A percentile compares a stretch with the other conserved stretches of the same genome.
Conservation (phyloP, 2,329 filamentous ascomycete genomes). For the Botrytis squamosa region DNA sequence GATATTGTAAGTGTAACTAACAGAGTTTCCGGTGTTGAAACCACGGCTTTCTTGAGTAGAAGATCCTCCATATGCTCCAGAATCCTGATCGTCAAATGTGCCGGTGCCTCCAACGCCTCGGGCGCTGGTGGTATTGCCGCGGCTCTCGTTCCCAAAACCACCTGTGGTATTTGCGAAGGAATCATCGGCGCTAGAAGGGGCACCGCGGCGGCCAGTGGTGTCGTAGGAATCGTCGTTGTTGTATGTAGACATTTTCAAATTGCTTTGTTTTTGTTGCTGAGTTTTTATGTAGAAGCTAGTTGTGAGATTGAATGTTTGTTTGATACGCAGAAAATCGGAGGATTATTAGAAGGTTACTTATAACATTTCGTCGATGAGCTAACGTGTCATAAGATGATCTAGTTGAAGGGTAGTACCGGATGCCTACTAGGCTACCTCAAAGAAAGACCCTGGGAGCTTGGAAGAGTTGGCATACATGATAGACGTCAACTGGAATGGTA, state of each 20-base stretch:
- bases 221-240: constrained; percentile 29
- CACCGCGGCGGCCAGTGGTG: constrained; percentile 16
- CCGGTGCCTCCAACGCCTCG: constrained; percentile 14
- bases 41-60: constrained; percentile 21
- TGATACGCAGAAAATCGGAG: neutral
- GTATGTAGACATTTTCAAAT: constrained; percentile 39
- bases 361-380: constrained; percentile 1
- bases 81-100: constrained; percentile 19
- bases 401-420: neutral
- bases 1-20: constrained; percentile 25
- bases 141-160: constrained; percentile 2
- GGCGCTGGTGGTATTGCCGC: neutral
- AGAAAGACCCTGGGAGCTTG: constrained; percentile 10
- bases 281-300: neutral
- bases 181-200: constrained; percentile 12
- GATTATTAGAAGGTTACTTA: constrained; percentile 1
- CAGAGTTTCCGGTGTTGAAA: constrained; percentile 27
- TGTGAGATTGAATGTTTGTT: neutral
- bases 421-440: neutral
- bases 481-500: neutral
- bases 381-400: constrained; percentile 14
- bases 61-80: constrained; percentile 14
- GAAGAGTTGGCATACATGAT: constrained; percentile 19
- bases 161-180: constrained; percentile 7
- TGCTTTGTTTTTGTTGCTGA: neutral